Evolutionary conservation across 306 rosid genomes (phyloP).

Genomic region (Cucurbita ficifolia): DNA sequence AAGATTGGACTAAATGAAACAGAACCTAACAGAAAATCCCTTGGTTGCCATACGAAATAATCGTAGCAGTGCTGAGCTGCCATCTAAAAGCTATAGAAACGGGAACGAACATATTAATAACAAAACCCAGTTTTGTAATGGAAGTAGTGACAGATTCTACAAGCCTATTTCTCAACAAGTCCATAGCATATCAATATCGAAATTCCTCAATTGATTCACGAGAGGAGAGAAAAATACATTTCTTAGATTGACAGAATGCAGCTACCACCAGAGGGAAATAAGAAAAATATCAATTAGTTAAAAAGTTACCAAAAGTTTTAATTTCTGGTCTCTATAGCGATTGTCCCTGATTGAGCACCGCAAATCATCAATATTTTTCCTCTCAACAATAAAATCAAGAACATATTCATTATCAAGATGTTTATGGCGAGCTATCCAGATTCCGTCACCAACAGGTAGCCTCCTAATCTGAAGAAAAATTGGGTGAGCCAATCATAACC

Average conservation of each 20-base stretch:
- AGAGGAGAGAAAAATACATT: background rate
- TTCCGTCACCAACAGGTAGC: constrained; percentile 91
- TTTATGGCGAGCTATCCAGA: constrained; percentile 90
- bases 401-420: constrained; percentile 55
- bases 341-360: constrained; percentile 88
- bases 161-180: background rate
- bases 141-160: background rate
- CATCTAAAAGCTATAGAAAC: background rate
- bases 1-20: background rate
- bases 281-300: background rate
- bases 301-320: constrained; percentile 67
- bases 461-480: constrained; percentile 52
- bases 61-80: background rate
- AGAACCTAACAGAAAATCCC: background rate
- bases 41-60: background rate
- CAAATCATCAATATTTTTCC: constrained; percentile 71
- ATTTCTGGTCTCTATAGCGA: constrained; percentile 84
- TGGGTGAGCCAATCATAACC: background rate
- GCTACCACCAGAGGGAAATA: background rate
- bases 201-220: background rate
- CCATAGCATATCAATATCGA: background rate
- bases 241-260: background rate
- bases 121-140: background rate
- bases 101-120: background rate
- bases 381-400: constrained; percentile 91